Percentiles rank a stretch among this genome's conserved stretches.
Conservation (phyloP, 1,284 basidiomycete species). For the Coniophora puteana region DNA sequence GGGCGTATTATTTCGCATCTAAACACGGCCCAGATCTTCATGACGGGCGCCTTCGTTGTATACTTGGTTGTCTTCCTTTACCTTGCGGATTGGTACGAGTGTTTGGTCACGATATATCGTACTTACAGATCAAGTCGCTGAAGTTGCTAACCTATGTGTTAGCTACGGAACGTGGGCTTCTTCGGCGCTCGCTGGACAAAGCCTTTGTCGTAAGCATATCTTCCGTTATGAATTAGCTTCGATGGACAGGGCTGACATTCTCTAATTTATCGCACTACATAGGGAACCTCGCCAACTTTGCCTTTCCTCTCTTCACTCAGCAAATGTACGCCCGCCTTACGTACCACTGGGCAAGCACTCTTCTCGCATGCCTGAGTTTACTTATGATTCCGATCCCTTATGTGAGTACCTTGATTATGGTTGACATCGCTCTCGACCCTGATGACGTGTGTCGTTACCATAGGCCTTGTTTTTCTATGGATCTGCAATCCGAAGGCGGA, state of each 20-base stretch:
- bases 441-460: background rate
- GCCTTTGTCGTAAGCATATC: slow-evolving; percentile 48
- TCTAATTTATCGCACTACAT: background rate
- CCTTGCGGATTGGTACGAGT: slow-evolving; percentile 60
- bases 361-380: slow-evolving; percentile 56
- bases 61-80: slow-evolving; percentile 65
- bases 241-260: background rate
- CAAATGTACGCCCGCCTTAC: slow-evolving; percentile 55
- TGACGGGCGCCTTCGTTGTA: slow-evolving; percentile 52
- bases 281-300: slow-evolving; percentile 53
- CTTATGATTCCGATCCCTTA: slow-evolving; percentile 64
- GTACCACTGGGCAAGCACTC: slow-evolving; percentile 63
- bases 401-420: slow-evolving; percentile 30
- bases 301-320: slow-evolving; percentile 58
- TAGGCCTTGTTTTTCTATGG: slow-evolving; percentile 58
- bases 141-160: background rate
- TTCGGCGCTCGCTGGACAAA: slow-evolving; percentile 70
- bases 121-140: background rate
- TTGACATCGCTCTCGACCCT: background rate
- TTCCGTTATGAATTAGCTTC: background rate
- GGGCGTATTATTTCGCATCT: background rate
- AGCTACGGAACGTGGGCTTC: slow-evolving; percentile 70
- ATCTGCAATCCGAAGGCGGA: slow-evolving; percentile 50
- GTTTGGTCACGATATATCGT: background rate
- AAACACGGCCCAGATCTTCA: slow-evolving; percentile 34